Conservation (phyloP, 2,329 filamentous ascomycete genomes). For the Coniochaeta sp. region DNA sequence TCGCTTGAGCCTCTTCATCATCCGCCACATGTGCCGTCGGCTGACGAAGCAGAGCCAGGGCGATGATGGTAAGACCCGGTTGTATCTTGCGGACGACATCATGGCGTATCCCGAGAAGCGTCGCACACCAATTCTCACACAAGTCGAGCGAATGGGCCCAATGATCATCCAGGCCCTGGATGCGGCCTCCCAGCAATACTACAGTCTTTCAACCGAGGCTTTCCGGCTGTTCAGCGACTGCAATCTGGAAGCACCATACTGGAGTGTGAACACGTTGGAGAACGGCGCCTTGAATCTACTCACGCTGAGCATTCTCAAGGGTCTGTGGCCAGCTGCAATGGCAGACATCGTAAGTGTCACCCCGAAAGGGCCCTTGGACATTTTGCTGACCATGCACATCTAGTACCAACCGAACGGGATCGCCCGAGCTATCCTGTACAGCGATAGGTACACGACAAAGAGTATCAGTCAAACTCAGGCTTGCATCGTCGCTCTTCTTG, state of each 20-base stretch:
- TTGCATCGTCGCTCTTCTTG: slow-evolving; percentile 31
- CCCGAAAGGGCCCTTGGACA: background rate
- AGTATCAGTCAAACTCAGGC: background rate
- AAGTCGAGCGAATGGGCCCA: slow-evolving; percentile 20
- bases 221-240: slow-evolving; percentile 17
- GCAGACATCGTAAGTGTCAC: slow-evolving; percentile 15
- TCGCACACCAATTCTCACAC: slow-evolving; percentile 10
- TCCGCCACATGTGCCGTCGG: slow-evolving; percentile 33
- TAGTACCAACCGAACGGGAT: slow-evolving; percentile 16
- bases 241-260: slow-evolving; percentile 6
- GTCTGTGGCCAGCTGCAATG: slow-evolving; percentile 19
- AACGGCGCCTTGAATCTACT: slow-evolving; percentile 13
- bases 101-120: background rate
- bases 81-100: slow-evolving; percentile 12
- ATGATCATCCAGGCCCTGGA: slow-evolving; percentile 20
- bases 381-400: background rate
- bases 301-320: slow-evolving; percentile 20
- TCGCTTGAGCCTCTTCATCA: slow-evolving; percentile 28
- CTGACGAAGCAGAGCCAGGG: slow-evolving; percentile 18
- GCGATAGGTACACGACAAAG: slow-evolving; percentile 2
- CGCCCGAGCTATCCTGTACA: slow-evolving; percentile 14
- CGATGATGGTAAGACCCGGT: slow-evolving; percentile 10
- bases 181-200: slow-evolving; percentile 17
- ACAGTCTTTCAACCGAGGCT: slow-evolving; percentile 14
- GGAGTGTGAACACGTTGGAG: slow-evolving; percentile 10